Conservation (phyloP, 192 early-diverging fungal species). For the Gaertneriomyces semiglobifer region DNA sequence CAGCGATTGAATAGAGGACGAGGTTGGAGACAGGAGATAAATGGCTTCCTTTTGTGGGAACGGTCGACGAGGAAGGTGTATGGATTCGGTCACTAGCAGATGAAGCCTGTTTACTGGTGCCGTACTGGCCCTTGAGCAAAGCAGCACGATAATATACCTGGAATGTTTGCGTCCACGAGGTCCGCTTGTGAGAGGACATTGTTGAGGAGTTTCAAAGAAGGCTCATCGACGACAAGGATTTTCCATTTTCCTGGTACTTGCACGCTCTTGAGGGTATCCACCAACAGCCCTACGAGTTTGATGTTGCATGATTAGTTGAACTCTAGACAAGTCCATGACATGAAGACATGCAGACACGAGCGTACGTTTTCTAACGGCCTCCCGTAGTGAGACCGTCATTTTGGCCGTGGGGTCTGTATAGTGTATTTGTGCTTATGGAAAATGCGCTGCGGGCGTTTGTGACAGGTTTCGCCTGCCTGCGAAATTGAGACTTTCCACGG, state of each 20-base stretch:
- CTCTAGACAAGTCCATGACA: not conserved
- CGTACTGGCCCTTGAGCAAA: not conserved
- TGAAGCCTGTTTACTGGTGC: not conserved
- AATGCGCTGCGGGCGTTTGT: too few relatives aligned
- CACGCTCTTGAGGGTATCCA: slow-evolving; percentile 73
- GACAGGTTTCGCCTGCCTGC: too few relatives aligned
- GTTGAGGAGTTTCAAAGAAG: slow-evolving; percentile 66
- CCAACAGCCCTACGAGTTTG: slow-evolving; percentile 29
- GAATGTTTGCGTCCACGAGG: slow-evolving; percentile 71
- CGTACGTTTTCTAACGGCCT: slow-evolving; percentile 24
- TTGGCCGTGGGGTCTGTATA: not conserved
- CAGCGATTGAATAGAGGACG: slow-evolving; percentile 41
- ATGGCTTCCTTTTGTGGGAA: slow-evolving; percentile 59
- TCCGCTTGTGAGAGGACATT: slow-evolving; percentile 74
- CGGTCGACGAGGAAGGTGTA: slow-evolving; percentile 45
- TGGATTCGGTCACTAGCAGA: slow-evolving; percentile 39
- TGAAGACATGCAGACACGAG: not conserved
- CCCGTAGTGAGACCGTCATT: slow-evolving; percentile 25
- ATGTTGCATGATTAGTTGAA: not conserved
- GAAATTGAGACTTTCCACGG: too few relatives aligned
- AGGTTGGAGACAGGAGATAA: slow-evolving; percentile 52
- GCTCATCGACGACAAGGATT: slow-evolving; percentile 75
- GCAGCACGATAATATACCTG: slow-evolving; percentile 40
- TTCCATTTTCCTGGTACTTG: slow-evolving; percentile 69
- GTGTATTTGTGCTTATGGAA: too few relatives aligned